These are phyloP conservation scores for Umbellularia californica DNA, from an alignment of 164 flowering plant genomes.

Conservation along the genomic window DNA sequence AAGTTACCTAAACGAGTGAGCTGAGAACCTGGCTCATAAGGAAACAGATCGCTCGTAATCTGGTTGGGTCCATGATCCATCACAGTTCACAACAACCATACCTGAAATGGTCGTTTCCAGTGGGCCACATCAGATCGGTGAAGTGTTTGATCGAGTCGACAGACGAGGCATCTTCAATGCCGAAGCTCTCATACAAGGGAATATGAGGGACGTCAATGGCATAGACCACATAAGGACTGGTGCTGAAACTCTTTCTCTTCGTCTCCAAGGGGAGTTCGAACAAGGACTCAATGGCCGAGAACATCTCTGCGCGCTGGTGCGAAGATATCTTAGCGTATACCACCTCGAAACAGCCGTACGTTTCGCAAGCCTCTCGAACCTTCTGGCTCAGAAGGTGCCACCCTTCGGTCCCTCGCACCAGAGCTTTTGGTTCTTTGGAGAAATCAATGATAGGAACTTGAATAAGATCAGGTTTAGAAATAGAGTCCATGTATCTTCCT, in stretches of 20 bases:
- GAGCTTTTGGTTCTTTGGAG: neutral
- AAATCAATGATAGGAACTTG: neutral
- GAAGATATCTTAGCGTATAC: neutral
- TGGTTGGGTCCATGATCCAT: too few relatives aligned
- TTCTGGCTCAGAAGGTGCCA: neutral
- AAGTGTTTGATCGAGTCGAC: neutral
- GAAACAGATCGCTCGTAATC: too few relatives aligned
- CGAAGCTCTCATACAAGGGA: constrained; percentile 1
- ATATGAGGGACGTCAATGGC: neutral
- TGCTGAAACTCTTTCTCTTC: neutral
- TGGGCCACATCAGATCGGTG: neutral
- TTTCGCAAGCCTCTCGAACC: neutral
- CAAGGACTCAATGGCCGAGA: neutral
- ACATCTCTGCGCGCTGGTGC: neutral
- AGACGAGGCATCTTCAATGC: neutral
- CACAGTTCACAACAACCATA: neutral
- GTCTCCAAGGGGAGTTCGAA: neutral
- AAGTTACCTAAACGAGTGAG: neutral
- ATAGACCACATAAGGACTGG: neutral
- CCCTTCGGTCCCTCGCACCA: neutral
- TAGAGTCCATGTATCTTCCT: neutral
- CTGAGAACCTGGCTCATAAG: too few relatives aligned
- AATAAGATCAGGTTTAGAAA: neutral
- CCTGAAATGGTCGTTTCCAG: neutral
- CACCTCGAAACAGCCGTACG: neutral